Conservation (phyloP, 2,329 filamentous ascomycete genomes). For the Cercospora beticola region DNA sequence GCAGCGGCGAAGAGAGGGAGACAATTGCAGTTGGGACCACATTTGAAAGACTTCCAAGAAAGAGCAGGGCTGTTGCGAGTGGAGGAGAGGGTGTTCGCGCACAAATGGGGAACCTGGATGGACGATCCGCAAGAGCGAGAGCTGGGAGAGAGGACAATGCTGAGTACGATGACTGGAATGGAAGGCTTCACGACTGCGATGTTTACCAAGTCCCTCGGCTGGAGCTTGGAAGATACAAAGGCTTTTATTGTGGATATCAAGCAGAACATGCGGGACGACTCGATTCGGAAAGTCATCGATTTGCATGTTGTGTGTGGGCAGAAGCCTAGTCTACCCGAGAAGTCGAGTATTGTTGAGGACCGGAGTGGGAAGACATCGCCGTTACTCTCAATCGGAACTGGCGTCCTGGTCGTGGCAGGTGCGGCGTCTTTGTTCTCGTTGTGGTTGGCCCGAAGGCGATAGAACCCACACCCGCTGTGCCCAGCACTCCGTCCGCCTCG, state of each 20-base stretch:
- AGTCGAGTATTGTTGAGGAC: neutral
- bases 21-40: conserved; percentile 24
- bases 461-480: no score
- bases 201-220: conserved; percentile 33
- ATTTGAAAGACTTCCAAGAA: conserved; percentile 17
- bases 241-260: conserved; percentile 23
- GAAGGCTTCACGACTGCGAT: conserved; percentile 33
- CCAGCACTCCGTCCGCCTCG: no score
- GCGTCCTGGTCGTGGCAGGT: conserved; percentile 9
- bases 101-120: conserved; percentile 27
- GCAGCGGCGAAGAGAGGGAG: conserved; percentile 23
- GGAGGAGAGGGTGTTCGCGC: conserved; percentile 17
- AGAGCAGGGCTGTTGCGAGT: conserved; percentile 18
- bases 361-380: neutral
- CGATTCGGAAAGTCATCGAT: conserved; percentile 24
- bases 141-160: conserved; percentile 29
- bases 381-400: conserved; percentile 4
- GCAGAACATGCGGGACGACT: conserved; percentile 23
- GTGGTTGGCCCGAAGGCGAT: conserved; percentile 4
- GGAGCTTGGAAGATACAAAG: conserved; percentile 30
- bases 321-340: conserved; percentile 11
- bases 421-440: neutral
- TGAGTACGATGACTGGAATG: conserved; percentile 32
- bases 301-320: conserved; percentile 23
- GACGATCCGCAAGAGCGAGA: conserved; percentile 22